Percentiles rank a stretch among this genome's conserved stretches.
Conservation (phyloP, 345 rosid species). For the Excoecaria agallocha region DNA sequence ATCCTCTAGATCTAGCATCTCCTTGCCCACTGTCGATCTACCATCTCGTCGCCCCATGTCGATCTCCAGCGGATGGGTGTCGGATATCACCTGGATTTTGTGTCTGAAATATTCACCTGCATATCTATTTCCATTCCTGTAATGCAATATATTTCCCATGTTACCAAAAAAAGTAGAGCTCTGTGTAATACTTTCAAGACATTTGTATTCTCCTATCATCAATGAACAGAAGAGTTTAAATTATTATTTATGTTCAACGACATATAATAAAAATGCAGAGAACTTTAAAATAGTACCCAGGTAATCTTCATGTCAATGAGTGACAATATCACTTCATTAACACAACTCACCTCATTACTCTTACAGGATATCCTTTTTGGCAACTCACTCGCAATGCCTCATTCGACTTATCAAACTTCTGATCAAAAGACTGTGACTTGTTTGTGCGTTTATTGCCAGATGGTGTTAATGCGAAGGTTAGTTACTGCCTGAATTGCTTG, state of each 20-base stretch:
- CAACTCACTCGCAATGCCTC: constrained; percentile 70
- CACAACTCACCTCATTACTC: constrained; percentile 62
- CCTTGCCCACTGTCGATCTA: no score
- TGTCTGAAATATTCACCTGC: no score
- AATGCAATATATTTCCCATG: no score
- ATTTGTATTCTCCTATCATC: not conserved
- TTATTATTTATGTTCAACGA: not conserved
- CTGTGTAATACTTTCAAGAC: not conserved
- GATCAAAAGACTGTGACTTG: constrained; percentile 66
- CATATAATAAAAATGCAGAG: not conserved
- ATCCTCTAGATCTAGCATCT: no score
- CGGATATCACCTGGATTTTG: no score
- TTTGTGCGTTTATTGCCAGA: constrained; percentile 72
- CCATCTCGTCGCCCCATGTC: no score
- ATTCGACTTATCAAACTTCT: constrained; percentile 49
- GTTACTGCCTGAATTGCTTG: no score
- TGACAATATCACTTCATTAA: not conserved
- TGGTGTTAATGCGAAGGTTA: no score
- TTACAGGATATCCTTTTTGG: no score
- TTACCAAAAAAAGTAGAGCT: no score
- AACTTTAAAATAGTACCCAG: not conserved
- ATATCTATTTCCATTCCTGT: no score
- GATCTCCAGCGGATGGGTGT: no score
- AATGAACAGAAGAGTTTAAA: not conserved
- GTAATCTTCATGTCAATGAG: not conserved